A percentile compares a stretch with the other conserved stretches of the same genome.
These are phyloP conservation scores for Prunus mongolica DNA, from an alignment of 306 rosid genomes.

Conservation along the genomic window DNA sequence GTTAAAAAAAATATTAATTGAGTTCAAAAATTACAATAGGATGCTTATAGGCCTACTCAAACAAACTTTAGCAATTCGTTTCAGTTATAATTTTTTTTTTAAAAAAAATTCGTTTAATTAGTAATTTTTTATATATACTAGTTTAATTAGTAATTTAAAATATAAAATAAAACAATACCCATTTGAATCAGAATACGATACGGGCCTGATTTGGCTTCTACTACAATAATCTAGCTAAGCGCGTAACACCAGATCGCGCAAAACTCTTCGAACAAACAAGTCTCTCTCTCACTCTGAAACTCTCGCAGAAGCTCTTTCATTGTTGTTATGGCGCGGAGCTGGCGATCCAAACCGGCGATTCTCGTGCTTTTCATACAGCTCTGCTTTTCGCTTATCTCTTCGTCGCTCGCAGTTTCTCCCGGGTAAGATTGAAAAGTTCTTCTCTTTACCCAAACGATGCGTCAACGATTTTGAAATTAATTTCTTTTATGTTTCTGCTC, in stretches of 20 bases:
- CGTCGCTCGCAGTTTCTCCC: slow-evolving; percentile 53
- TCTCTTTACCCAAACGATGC: neutral
- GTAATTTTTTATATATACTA: too few relatives aligned
- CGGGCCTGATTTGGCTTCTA: neutral
- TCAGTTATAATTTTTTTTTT: too few relatives aligned
- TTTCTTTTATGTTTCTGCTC: slow-evolving; percentile 5
- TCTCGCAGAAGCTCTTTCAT: neutral
- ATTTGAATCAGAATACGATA: neutral
- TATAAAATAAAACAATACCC: neutral
- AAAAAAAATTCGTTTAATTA: too few relatives aligned
- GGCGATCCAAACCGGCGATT: slow-evolving; percentile 39
- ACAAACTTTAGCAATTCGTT: too few relatives aligned
- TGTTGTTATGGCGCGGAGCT: slow-evolving; percentile 23
- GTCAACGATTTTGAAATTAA: neutral
- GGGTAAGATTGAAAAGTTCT: slow-evolving; percentile 45
- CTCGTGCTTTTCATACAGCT: slow-evolving; percentile 41
- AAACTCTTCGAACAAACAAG: slow-evolving; percentile 18
- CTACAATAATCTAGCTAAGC: neutral
- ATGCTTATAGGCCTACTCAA: too few relatives aligned
- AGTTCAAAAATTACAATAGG: too few relatives aligned
- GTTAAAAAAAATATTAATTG: too few relatives aligned
- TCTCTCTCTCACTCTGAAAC: neutral
- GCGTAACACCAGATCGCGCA: slow-evolving; percentile 10
- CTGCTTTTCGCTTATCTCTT: slow-evolving; percentile 43
- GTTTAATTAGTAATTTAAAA: too few relatives aligned